These are phyloP conservation scores for Rosa rugosa DNA, from an alignment of 306 rosid genomes.

Conservation along the genomic window DNA sequence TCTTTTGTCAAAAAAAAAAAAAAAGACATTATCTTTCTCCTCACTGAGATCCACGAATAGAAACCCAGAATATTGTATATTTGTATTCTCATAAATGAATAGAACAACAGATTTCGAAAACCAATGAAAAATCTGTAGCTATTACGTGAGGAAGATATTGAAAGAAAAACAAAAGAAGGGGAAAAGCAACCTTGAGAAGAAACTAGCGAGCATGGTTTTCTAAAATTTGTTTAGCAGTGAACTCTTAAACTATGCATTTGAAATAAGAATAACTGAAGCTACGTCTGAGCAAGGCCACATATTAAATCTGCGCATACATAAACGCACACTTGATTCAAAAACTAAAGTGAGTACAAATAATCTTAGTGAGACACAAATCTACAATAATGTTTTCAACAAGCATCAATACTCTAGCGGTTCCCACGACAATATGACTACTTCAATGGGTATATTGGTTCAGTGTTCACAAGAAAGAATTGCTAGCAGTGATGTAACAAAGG, in stretches of 20 bases:
- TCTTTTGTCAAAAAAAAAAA: no score
- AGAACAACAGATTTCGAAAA: no score
- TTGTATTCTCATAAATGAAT: no score
- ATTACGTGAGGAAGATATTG: no score
- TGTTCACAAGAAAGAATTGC: background rate
- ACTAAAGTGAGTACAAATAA: background rate
- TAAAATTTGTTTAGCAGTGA: no score
- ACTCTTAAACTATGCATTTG: background rate
- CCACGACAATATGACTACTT: background rate
- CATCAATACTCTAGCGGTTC: background rate
- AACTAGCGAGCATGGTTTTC: no score
- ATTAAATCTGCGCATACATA: background rate
- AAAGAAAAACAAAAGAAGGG: no score
- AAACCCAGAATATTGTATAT: no score
- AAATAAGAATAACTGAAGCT: background rate
- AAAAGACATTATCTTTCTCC: no score
- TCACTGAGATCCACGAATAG: no score
- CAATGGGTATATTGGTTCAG: background rate
- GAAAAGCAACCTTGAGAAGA: no score
- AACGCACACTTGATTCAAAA: background rate
- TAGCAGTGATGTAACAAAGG: background rate
- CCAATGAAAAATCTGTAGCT: no score
- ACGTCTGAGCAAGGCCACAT: background rate
- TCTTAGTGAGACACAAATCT: background rate
- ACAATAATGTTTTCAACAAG: background rate